Evolutionary conservation across 805 yeast species (phyloP), one percentile per base, ranked within the genome.

Genomic region (Metschnikowia lochheadii): DNA sequence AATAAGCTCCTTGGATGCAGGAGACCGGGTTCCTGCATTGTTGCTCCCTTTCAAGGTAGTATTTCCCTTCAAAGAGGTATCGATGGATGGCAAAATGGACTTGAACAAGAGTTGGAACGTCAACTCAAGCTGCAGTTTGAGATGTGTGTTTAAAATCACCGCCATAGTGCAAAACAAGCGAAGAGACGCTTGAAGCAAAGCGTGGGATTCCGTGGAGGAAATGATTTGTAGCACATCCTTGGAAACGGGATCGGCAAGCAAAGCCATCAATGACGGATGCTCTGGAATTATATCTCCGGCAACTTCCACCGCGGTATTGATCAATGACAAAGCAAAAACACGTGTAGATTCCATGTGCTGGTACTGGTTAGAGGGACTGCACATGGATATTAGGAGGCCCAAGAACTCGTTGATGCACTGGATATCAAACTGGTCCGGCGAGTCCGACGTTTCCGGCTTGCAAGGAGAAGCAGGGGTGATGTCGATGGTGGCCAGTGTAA

Each of bases 311-410:
- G 95, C 86, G 0, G 85, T 84, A 49, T 83, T 84, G 38, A 94
- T 75, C 38, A 92, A 77, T 29, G 84, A 79, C 35, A 94, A 69
- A 0, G 96, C 94, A 69, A 92, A 82, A 13, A 88, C 84, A 50
- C 96, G 80, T 0, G 97, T 84, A 26, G 89, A 78, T 64, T 92
- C 97, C 54, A 92, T 87, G 61, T 89, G 94, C 60, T 87, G 89
- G 60, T 81, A 81, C 62, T 86, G 89, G 59, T 89, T 87, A 34
- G 84, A 81, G 0, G 96, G 95, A 10, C 94, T 83, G 33, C 91
- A 76, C 66, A 91, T 81, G 1, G 94, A 85, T 13, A 89, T 79
- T 38, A 92, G 75, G 35, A 89, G 83, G 11, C 84, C 83, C 56
- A 90, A 67, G 57, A 85, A 86, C 60, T 89, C 96, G 57, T 85